These are phyloP conservation scores for Babesia caballi DNA, from an alignment of 169 alveolate species.

Conservation along the genomic window DNA sequence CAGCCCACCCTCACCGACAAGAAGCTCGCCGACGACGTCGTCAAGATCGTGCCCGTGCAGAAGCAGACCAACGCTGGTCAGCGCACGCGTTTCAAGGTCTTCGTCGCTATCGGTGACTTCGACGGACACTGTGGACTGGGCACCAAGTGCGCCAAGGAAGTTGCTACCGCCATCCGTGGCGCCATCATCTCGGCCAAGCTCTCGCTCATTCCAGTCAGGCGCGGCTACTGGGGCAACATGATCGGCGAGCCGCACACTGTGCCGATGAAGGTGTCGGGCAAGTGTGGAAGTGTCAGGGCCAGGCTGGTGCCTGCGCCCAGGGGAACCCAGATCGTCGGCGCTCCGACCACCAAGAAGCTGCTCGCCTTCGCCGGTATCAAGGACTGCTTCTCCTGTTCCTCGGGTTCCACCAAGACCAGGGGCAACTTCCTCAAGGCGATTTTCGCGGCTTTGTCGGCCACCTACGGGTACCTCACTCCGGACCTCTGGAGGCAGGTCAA, in stretches of 20 bases:
- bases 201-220: conserved; percentile 96
- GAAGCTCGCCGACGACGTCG: conserved; percentile 97
- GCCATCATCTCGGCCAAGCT: conserved; percentile 99
- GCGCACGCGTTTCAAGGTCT: conserved; percentile 99
- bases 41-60: conserved; percentile 99
- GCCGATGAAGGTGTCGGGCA: conserved; percentile 99
- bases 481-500: conserved; percentile 93
- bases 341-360: conserved; percentile 97
- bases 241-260: conserved; percentile 99
- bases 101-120: conserved; percentile 98
- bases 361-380: conserved; percentile 97
- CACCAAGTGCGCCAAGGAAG: conserved; percentile 99
- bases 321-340: conserved; percentile 99
- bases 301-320: conserved; percentile 99
- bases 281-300: conserved; percentile 99
- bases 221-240: conserved; percentile 99
- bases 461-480: conserved; percentile 99
- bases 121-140: conserved; percentile 98
- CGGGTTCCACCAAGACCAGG: conserved; percentile 97
- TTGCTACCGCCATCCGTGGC: conserved; percentile 99
- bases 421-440: conserved; percentile 97
- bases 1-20: conserved; percentile 79
- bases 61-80: conserved; percentile 99
- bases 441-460: conserved; percentile 93
- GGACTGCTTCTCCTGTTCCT: conserved; percentile 97